phyloP scores from a whole-genome alignment of 2,329 filamentous ascomycete species.

The Iodosphaeria phyllophila region DNA sequence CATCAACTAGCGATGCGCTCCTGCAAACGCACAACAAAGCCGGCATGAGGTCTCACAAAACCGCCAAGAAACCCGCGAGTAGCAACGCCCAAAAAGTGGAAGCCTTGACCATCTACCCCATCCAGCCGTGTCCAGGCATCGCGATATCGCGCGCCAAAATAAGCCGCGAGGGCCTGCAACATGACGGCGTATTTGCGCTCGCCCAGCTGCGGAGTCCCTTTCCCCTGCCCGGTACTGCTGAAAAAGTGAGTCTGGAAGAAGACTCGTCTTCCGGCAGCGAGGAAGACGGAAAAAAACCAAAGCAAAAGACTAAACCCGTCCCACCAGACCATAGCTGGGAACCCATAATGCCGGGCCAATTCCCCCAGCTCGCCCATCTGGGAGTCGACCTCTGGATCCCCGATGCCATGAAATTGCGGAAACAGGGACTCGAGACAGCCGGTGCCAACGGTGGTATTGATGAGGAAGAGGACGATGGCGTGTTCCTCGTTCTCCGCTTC shows the following conservation, averaged over 20 bases:
- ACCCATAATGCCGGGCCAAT: conserved; percentile 51
- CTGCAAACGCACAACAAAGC: conserved; percentile 32
- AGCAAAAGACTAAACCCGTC: too few relatives aligned
- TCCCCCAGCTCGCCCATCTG: conserved; percentile 53
- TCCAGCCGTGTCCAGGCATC: conserved; percentile 67
- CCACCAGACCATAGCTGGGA: conserved; percentile 44
- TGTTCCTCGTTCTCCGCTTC: conserved; percentile 49
- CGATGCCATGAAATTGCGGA: conserved; percentile 34
- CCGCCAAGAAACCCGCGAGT: conserved; percentile 20
- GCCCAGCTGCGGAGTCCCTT: conserved; percentile 42
- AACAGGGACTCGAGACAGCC: conserved; percentile 30
- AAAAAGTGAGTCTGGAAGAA: conserved; percentile 14
- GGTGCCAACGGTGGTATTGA: too few relatives aligned
- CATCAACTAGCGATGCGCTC: conserved; percentile 32
- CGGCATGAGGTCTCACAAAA: conserved; percentile 23
- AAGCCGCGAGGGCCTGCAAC: conserved; percentile 50
- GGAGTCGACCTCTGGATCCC: conserved; percentile 50
- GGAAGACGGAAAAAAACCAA: too few relatives aligned
- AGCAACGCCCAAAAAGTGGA: conserved; percentile 25
- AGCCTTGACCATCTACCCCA: conserved; percentile 61
- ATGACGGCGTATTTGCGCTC: conserved; percentile 71
- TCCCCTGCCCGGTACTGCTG: conserved; percentile 22
- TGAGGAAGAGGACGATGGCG: conserved; percentile 21
- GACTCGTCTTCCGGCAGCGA: too few relatives aligned
- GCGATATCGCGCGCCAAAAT: conserved; percentile 49